A percentile compares a stretch with the other conserved stretches of the same genome.
These are phyloP conservation scores for Hypsizygus marmoreus DNA, from an alignment of 768 basidiomycete genomes.

Conservation along the genomic window DNA sequence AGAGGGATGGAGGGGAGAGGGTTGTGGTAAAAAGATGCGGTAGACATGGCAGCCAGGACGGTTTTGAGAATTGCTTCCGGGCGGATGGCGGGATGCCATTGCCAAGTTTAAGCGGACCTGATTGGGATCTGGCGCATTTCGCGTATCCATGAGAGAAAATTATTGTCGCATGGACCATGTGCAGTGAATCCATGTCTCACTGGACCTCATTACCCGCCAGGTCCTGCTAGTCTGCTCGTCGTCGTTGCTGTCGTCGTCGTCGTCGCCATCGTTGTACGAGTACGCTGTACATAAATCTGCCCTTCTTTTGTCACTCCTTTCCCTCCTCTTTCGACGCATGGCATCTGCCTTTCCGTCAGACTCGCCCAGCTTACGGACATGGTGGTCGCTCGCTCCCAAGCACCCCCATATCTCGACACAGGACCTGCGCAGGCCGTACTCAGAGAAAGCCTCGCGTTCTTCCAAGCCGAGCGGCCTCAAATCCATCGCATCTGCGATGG, in stretches of 20 bases:
- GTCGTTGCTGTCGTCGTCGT: not conserved
- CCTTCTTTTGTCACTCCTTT: constrained; percentile 23
- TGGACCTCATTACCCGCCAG: constrained; percentile 5
- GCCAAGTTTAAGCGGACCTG: no score
- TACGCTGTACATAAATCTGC: constrained; percentile 12
- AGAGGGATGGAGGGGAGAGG: no score
- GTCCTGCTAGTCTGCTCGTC: constrained; percentile 8
- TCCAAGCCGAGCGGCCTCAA: constrained; percentile 35
- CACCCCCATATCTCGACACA: constrained; percentile 19
- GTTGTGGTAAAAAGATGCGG: no score
- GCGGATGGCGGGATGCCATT: no score
- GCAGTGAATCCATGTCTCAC: constrained; percentile 11
- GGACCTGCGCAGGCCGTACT: constrained; percentile 30
- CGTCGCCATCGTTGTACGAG: not conserved
- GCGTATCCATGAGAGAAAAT: constrained; percentile 15
- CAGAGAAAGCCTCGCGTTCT: constrained; percentile 30
- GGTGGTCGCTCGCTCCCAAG: constrained; percentile 47
- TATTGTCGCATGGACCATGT: constrained; percentile 18
- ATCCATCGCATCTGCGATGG: constrained; percentile 60
- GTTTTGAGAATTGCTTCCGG: no score
- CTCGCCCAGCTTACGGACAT: constrained; percentile 35
- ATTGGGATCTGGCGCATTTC: constrained; percentile 5
- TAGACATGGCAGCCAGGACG: no score
- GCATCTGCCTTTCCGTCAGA: constrained; percentile 35
- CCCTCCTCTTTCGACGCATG: constrained; percentile 25